These are phyloP conservation scores for Monilinia vaccinii-corymbosi DNA, from an alignment of 2,329 filamentous ascomycete genomes.

Conservation along the genomic window DNA sequence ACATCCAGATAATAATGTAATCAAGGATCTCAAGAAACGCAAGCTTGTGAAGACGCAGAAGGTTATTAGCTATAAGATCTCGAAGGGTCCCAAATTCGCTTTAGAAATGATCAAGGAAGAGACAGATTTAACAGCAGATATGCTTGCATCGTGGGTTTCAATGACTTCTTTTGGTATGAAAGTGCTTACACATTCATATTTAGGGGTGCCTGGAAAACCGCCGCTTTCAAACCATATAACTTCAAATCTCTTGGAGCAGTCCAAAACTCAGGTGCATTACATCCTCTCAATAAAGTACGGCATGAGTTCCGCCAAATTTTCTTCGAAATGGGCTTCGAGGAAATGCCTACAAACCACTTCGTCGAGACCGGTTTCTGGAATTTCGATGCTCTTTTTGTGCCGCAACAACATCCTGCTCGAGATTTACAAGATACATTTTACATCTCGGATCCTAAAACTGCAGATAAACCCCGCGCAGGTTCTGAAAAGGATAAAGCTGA, in stretches of 20 bases:
- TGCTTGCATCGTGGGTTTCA: conserved; percentile 54
- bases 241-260: conserved; percentile 58
- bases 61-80: conserved; percentile 72
- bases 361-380: conserved; percentile 99
- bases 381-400: conserved; percentile 93
- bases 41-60: conserved; percentile 82
- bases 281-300: conserved; percentile 84
- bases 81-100: conserved; percentile 81
- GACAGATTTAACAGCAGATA: conserved; percentile 89
- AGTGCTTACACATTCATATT: conserved; percentile 13
- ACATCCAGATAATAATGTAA: conserved; percentile 62
- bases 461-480: conserved; percentile 56
- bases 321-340: conserved; percentile 97
- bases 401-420: conserved; percentile 93
- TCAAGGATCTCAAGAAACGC: conserved; percentile 81
- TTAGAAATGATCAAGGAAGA: conserved; percentile 85
- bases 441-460: conserved; percentile 76
- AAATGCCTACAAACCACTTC: conserved; percentile 92
- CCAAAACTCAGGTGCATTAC: conserved; percentile 52
- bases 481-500: conserved; percentile 50
- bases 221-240: conserved; percentile 78
- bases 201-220: conserved; percentile 82
- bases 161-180: conserved; percentile 5
- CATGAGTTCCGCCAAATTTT: conserved; percentile 96
- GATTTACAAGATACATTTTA: conserved; percentile 99